phyloP scores from a whole-genome alignment of 1,139 yeast species.

The Candida frijolesensis region DNA sequence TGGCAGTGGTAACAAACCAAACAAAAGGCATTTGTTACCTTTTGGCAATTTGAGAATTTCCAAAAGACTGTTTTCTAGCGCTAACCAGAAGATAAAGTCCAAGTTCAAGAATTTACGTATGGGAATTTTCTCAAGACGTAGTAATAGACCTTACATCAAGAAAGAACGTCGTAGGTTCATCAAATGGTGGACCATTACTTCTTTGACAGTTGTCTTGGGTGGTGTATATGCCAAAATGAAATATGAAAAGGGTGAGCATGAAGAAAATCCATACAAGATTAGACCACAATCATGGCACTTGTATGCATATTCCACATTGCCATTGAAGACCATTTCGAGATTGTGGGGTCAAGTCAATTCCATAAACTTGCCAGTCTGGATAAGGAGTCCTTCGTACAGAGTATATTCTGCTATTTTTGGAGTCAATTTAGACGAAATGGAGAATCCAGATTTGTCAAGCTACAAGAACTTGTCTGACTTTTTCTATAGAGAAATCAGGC shows the following conservation, averaged over 20 bases:
- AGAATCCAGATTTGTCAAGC: constrained; percentile 72
- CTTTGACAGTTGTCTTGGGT: constrained; percentile 63
- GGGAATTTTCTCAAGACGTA: constrained; percentile 47
- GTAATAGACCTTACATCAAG: constrained; percentile 24
- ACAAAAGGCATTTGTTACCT: constrained; percentile 5
- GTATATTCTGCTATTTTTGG: constrained; percentile 83
- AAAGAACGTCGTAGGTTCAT: constrained; percentile 54
- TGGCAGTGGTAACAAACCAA: constrained; percentile 10
- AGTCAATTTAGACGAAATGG: constrained; percentile 86
- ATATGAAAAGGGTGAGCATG: constrained; percentile 39
- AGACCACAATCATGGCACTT: constrained; percentile 83
- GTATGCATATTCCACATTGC: constrained; percentile 86
- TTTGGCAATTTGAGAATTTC: constrained; percentile 21
- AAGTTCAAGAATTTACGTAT: constrained; percentile 41
- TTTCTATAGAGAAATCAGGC: constrained; percentile 80
- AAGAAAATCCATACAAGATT: constrained; percentile 46
- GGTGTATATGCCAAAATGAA: constrained; percentile 62
- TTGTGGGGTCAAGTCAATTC: constrained; percentile 93
- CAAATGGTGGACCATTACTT: constrained; percentile 71
- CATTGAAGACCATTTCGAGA: constrained; percentile 87
- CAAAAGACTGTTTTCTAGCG: constrained; percentile 39
- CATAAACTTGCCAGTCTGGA: constrained; percentile 82
- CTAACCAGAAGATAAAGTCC: constrained; percentile 38
- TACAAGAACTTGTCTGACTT: constrained; percentile 87
- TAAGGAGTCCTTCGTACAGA: constrained; percentile 79